Base-by-base conservation (phyloP, 202 grass and related monocot species). In the Saccharum hybrid region DNA sequence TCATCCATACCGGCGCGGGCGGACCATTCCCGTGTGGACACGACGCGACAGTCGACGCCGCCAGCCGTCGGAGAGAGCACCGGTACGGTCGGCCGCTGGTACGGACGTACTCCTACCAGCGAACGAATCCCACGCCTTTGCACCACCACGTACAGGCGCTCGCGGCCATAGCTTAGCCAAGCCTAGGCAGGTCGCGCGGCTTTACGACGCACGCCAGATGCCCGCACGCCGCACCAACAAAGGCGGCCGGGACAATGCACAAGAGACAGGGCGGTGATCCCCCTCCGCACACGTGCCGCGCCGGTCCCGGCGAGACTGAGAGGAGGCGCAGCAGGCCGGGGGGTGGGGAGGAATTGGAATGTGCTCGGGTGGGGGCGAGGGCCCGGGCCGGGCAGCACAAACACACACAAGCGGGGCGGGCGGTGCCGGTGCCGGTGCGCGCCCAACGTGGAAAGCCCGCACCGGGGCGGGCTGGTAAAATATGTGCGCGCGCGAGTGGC, bases 371-470 rank as follows among this genome's bases (percentile, higher is more conserved):
- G n/a, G n/a, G n/a, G n/a, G n/a, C n/a, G n/a, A n/a, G n/a, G n/a
- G n/a, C n/a, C n/a, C n/a, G n/a, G n/a, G n/a, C n/a, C n/a, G n/a
- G n/a, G n/a, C n/a, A n/a, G n/a, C n/a, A n/a, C n/a, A n/a, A n/a
- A n/a, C n/a, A n/a, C n/a, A n/a, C n/a, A n/a, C n/a, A n/a, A n/a
- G n/a, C n/a, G n/a, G n/a, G n/a, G n/a, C n/a, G n/a, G n/a, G n/a
- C n/a, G n/a, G n/a, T n/a, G n/a, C n/a, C n/a, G n/a, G n/a, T n/a
- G 5, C 28, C 28, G 28, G 28, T 28, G 28, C 34, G 68, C 74
- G 81, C 56, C 66, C 39, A 61, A 82, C 84, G 86, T 82, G 89
- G 86, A 94, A 94, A 87, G 83, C 42, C 73, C 66, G 72, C 75
- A 77, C 77, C 76, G 75, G 57, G 56, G 28, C 28, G 28, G 28